These are phyloP conservation scores for Pythium coloratum DNA, from an alignment of 352 stramenopile genomes.

Conservation along the genomic window DNA sequence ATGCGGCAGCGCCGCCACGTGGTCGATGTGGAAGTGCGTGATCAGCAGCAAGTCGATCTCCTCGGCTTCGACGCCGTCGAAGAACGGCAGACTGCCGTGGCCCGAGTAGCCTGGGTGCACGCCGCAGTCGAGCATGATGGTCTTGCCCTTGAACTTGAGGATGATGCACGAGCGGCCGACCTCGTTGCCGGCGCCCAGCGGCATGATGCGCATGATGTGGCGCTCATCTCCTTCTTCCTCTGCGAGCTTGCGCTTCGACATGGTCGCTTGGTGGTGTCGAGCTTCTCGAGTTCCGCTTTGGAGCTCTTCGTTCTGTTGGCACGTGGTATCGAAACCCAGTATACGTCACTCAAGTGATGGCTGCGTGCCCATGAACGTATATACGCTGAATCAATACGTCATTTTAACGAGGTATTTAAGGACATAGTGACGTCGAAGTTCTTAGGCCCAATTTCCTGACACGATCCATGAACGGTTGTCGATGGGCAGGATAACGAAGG, in stretches of 20 bases:
- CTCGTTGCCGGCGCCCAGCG: conserved; percentile 97
- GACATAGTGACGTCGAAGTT: conserved; percentile 11
- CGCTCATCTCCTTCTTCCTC: conserved; percentile 81
- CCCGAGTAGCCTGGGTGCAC: conserved; percentile 94
- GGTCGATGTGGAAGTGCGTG: conserved; percentile 99
- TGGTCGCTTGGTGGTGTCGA: conserved; percentile 17
- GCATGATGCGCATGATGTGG: conserved; percentile 93
- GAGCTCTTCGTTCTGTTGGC: not conserved
- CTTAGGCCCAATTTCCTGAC: too few relatives aligned
- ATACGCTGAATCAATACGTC: conserved; percentile 10
- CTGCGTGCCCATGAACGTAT: not conserved
- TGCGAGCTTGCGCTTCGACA: conserved; percentile 75
- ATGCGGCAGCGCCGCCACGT: conserved; percentile 98
- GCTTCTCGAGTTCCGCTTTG: conserved; percentile 4
- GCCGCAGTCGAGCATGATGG: conserved; percentile 94
- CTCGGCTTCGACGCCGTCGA: conserved; percentile 95
- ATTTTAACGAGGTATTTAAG: not conserved
- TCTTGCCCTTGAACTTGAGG: conserved; percentile 99
- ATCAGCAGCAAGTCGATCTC: conserved; percentile 98
- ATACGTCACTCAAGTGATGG: conserved; percentile 15
- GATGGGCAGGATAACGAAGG: too few relatives aligned
- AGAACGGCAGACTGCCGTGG: conserved; percentile 97
- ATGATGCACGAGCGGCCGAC: conserved; percentile 99
- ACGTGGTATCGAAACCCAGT: not conserved
- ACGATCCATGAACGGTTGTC: too few relatives aligned